These are phyloP conservation scores for Cyclaneusma minus DNA, from an alignment of 2,329 filamentous ascomycete genomes.

Conservation along the genomic window DNA sequence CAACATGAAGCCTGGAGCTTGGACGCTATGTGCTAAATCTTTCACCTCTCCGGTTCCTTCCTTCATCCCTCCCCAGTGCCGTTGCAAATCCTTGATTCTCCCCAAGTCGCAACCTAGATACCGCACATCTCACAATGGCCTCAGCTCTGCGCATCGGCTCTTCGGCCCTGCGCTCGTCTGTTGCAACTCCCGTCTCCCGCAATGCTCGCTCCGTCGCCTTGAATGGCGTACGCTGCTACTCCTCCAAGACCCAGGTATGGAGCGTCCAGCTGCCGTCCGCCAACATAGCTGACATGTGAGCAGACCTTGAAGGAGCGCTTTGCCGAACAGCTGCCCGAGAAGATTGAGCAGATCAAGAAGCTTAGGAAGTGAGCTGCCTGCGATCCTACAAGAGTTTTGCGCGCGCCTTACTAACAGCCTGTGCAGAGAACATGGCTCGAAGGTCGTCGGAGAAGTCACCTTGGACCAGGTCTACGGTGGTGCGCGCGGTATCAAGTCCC, in stretches of 20 bases:
- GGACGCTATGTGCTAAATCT: too few relatives aligned
- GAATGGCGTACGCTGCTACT: slow-evolving; percentile 81
- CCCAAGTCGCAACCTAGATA: too few relatives aligned
- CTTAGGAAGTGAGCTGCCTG: slow-evolving; percentile 65
- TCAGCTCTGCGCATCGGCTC: slow-evolving; percentile 69
- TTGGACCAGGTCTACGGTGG: slow-evolving; percentile 99
- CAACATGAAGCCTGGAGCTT: too few relatives aligned
- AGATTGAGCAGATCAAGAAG: slow-evolving; percentile 99
- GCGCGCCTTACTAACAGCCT: slow-evolving; percentile 13
- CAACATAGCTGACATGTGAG: slow-evolving; percentile 11
- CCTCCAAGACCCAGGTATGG: slow-evolving; percentile 74
- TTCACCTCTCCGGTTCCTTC: too few relatives aligned
- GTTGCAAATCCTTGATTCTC: slow-evolving; percentile 12
- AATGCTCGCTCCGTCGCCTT: slow-evolving; percentile 57
- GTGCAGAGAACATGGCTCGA: slow-evolving; percentile 76
- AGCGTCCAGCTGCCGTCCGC: slow-evolving; percentile 9
- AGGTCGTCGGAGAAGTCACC: slow-evolving; percentile 93
- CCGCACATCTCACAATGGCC: slow-evolving; percentile 51
- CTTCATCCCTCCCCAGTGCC: slow-evolving; percentile 16
- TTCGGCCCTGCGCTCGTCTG: slow-evolving; percentile 64
- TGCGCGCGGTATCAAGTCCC: slow-evolving; percentile 95
- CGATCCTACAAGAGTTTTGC: background rate
- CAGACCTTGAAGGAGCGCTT: slow-evolving; percentile 98
- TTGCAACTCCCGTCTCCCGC: slow-evolving; percentile 51
- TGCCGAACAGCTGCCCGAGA: slow-evolving; percentile 84